Evolutionary conservation across 2,329 filamentous ascomycete genomes (phyloP), one percentile per base, ranked within the genome.

Genomic region (Pyrenochaeta sp.): DNA sequence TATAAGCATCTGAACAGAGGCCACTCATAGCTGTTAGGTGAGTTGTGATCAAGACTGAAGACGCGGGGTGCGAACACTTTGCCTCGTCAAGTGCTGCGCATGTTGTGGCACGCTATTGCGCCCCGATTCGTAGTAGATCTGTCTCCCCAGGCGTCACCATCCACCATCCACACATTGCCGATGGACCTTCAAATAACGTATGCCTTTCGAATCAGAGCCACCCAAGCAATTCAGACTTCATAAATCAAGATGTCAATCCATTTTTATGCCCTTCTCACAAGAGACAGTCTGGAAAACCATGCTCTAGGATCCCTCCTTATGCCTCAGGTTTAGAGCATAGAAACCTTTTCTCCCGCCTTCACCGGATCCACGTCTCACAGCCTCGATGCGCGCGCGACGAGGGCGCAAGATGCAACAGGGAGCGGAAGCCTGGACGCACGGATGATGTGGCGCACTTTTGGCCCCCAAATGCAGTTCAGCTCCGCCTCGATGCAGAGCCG

Each of bases 401-500:
- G 55, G 47, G 50, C 56, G 47, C 55, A 65, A 56, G 45, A 59
- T 22, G 50, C 51, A 45, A 36, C 40, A 40, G 34, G 19, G 59
- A 45, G 57, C 54, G 50, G 50, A 57, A 24, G 10, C 34, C 22
- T 53, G 27, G 45, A 57, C 46, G 62, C 60, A 64, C 60, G 60
- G 58, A 48, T 67, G 62, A 66, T 55, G 61, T 67, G 66, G 66
- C 64, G 59, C 32, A 52, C 42, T 52, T 63, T 50, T 62, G 55
- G 62, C 62, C 62, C 62, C 62, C 57, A 61, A 25, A 46, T 65
- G 60, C 54, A 62, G 50, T 53, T 15, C 30, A 58, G 57, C 64
- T 68, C 62, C 62, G 64, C 64, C 58, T 62, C 50, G 39, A 61
- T 61, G 62, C 64, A 64, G 62, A 66, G 60, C 62, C 64, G 59